Evolutionary conservation across 2,329 filamentous ascomycete species (phyloP).

Genomic region (Sporothrix luriei): DNA sequence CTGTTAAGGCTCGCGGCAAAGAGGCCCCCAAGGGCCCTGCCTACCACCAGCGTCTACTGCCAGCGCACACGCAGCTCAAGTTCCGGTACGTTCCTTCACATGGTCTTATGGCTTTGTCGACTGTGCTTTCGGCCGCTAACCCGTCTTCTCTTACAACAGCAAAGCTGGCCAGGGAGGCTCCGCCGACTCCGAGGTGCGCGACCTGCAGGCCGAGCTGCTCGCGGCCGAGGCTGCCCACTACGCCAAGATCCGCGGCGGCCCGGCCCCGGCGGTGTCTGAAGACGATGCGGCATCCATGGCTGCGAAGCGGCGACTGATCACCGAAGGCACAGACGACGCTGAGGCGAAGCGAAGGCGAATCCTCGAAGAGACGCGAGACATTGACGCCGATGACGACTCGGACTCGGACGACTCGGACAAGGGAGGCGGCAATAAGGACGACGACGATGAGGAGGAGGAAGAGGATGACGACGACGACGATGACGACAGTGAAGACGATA

Average conservation of each 20-base stretch:
- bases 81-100: constrained; percentile 61
- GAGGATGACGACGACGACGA: constrained; percentile 61
- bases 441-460: constrained; percentile 69
- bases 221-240: constrained; percentile 86
- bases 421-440: constrained; percentile 57
- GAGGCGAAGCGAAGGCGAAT: constrained; percentile 84
- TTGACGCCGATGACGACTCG: constrained; percentile 69
- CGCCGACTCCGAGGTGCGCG: constrained; percentile 63
- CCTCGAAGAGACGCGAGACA: constrained; percentile 81
- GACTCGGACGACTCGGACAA: constrained; percentile 63
- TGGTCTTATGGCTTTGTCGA: constrained; percentile 22
- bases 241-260: constrained; percentile 75
- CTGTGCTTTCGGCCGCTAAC: neutral
- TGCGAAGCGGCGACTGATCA: constrained; percentile 33
- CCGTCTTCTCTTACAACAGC: constrained; percentile 43
- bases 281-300: constrained; percentile 48
- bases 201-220: constrained; percentile 86
- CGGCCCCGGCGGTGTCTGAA: constrained; percentile 40
- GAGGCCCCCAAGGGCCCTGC: constrained; percentile 90
- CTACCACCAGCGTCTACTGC: constrained; percentile 93
- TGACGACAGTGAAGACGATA: constrained; percentile 68
- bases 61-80: constrained; percentile 92
- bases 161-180: constrained; percentile 88
- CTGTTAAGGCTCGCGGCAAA: constrained; percentile 79
- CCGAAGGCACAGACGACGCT: constrained; percentile 44